These are phyloP conservation scores for Colletotrichum paranaense DNA, from an alignment of 2,329 filamentous ascomycete genomes.

Conservation along the genomic window DNA sequence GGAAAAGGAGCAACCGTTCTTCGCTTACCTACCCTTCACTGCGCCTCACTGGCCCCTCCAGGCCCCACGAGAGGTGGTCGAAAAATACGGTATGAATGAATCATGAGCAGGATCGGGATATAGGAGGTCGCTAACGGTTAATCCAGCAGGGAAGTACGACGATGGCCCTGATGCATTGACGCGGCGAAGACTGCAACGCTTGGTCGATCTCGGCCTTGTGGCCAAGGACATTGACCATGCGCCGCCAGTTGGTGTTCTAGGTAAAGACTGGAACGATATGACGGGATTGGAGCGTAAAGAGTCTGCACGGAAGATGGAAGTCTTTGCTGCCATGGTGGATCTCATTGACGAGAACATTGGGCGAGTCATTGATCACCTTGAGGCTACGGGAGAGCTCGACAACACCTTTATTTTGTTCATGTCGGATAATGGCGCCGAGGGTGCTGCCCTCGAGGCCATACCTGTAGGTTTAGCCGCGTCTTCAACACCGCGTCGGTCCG, in stretches of 20 bases:
- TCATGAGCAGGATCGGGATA: not conserved
- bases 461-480: not conserved
- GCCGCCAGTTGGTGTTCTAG: not conserved
- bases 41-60: conserved; percentile 66
- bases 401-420: conserved; percentile 67
- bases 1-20: conserved; percentile 54
- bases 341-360: conserved; percentile 65
- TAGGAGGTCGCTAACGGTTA: not conserved
- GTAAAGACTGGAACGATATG: conserved; percentile 20
- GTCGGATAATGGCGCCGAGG: conserved; percentile 59
- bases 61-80: conserved; percentile 47
- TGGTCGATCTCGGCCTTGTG: conserved; percentile 55
- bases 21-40: conserved; percentile 62
- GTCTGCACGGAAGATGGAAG: conserved; percentile 51
- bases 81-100: conserved; percentile 22
- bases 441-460: conserved; percentile 33
- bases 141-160: not conserved
- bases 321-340: conserved; percentile 69
- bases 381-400: conserved; percentile 60
- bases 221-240: conserved; percentile 42
- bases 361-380: conserved; percentile 61
- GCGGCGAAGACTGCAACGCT: conserved; percentile 52
- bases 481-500: not conserved
- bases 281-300: conserved; percentile 33
- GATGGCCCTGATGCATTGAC: conserved; percentile 58